These are phyloP conservation scores for Leersia perrieri DNA, from an alignment of 176 grass and related monocot genomes.

Conservation along the genomic window DNA sequence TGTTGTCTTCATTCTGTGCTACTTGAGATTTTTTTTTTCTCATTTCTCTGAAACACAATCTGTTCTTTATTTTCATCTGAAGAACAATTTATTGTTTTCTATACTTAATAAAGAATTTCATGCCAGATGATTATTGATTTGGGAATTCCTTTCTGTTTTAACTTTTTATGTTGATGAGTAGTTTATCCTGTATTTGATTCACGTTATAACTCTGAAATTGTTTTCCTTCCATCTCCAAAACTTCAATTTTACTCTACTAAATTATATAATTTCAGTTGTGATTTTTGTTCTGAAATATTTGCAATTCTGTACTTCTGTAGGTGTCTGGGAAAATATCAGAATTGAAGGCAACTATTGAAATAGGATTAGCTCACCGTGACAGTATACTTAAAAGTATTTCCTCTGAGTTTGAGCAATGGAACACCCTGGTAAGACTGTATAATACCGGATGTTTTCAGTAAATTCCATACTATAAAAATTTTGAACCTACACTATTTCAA, in stretches of 20 bases:
- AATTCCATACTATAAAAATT: not conserved
- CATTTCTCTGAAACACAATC: not conserved
- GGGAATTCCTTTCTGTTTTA: slow-evolving; percentile 14
- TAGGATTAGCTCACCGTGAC: slow-evolving; percentile 78
- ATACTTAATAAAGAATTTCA: not conserved
- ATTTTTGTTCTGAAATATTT: slow-evolving; percentile 31
- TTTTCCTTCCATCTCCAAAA: not conserved
- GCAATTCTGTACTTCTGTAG: slow-evolving; percentile 38
- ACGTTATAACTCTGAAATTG: not conserved
- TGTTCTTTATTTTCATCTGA: not conserved
- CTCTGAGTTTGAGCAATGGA: slow-evolving; percentile 88
- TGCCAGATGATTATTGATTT: slow-evolving; percentile 14
- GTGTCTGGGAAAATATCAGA: slow-evolving; percentile 73
- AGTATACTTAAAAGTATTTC: slow-evolving; percentile 80
- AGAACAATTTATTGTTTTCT: not conserved
- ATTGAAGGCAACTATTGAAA: slow-evolving; percentile 82
- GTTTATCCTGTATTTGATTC: not conserved
- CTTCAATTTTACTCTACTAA: not conserved
- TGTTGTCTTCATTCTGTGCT: not conserved
- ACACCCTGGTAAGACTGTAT: slow-evolving; percentile 56
- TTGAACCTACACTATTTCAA: not conserved
- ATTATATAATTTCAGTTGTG: not conserved
- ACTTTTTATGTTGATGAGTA: slow-evolving; percentile 1
- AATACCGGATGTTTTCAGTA: not conserved
- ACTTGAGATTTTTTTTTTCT: not conserved